Conservation (phyloP, 2,329 filamentous ascomycete species). For the Aureobasidium namibiae region DNA sequence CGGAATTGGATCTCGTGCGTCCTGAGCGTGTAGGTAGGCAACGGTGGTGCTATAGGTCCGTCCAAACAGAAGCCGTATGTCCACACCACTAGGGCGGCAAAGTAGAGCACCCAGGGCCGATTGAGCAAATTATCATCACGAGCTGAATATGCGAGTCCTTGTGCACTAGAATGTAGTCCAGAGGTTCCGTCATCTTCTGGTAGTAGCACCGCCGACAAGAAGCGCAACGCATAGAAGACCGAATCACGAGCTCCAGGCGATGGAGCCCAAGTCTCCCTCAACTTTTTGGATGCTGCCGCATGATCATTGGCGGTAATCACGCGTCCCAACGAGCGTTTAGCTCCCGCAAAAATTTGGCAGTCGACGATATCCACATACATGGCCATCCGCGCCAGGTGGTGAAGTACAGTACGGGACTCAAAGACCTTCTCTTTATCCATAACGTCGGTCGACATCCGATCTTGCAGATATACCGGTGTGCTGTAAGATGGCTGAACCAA, state of each 20-base stretch:
- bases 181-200: constrained; percentile 40
- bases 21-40: constrained; percentile 37
- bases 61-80: constrained; percentile 88
- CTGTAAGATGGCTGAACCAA: constrained; percentile 19
- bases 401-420: constrained; percentile 79
- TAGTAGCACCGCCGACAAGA: constrained; percentile 75
- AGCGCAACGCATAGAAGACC: constrained; percentile 84
- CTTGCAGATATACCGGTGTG: not conserved
- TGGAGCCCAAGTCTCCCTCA: constrained; percentile 84
- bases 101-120: constrained; percentile 91
- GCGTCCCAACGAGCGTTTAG: constrained; percentile 74
- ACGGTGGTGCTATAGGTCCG: constrained; percentile 54
- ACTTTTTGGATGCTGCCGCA: constrained; percentile 67
- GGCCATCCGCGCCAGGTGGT: constrained; percentile 93
- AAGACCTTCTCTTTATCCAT: constrained; percentile 64
- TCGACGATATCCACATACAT: constrained; percentile 98
- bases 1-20: constrained; percentile 58
- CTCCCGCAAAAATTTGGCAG: constrained; percentile 89
- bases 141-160: constrained; percentile 57
- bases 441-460: constrained; percentile 42
- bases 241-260: constrained; percentile 83
- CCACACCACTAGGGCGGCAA: constrained; percentile 88
- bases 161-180: constrained; percentile 13
- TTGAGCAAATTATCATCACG: constrained; percentile 85
- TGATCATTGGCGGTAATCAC: constrained; percentile 78